These are phyloP conservation scores for Fraxinus cuspidata DNA, from an alignment of 257 asterid species.

Conservation along the genomic window DNA sequence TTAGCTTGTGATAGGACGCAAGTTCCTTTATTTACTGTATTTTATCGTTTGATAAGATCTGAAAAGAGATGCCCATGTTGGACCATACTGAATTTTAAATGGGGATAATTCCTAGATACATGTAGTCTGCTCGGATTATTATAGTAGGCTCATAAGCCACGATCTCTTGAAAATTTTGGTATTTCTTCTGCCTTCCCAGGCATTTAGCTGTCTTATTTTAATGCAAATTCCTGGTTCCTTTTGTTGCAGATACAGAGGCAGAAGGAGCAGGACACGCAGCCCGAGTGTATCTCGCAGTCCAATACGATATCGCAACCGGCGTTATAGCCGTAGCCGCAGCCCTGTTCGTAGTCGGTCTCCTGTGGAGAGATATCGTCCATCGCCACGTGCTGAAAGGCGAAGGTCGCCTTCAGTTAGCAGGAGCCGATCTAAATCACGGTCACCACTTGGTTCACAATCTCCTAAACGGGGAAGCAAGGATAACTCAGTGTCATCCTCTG, in stretches of 20 bases:
- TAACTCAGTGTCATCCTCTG: conserved; percentile 60
- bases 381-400: conserved; percentile 38
- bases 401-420: conserved; percentile 42
- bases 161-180: background rate
- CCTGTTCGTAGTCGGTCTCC: conserved; percentile 48
- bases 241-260: conserved; percentile 69
- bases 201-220: background rate
- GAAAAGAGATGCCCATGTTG: background rate
- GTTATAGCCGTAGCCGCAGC: conserved; percentile 43
- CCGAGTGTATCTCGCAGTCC: conserved; percentile 84
- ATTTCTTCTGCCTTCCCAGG: background rate
- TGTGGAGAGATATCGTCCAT: conserved; percentile 40
- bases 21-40: background rate
- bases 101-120: background rate
- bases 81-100: background rate
- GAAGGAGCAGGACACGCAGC: conserved; percentile 79
- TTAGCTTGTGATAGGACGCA: background rate
- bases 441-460: conserved; percentile 51
- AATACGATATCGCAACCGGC: conserved; percentile 72
- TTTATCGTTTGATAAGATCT: background rate
- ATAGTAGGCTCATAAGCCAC: background rate
- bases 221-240: conserved; percentile 11
- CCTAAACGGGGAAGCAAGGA: conserved; percentile 52
- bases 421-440: conserved; percentile 60
- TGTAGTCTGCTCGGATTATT: background rate